These are phyloP conservation scores for Limonomyces culmigenus DNA, from an alignment of 1,284 basidiomycete species.

Conservation along the genomic window DNA sequence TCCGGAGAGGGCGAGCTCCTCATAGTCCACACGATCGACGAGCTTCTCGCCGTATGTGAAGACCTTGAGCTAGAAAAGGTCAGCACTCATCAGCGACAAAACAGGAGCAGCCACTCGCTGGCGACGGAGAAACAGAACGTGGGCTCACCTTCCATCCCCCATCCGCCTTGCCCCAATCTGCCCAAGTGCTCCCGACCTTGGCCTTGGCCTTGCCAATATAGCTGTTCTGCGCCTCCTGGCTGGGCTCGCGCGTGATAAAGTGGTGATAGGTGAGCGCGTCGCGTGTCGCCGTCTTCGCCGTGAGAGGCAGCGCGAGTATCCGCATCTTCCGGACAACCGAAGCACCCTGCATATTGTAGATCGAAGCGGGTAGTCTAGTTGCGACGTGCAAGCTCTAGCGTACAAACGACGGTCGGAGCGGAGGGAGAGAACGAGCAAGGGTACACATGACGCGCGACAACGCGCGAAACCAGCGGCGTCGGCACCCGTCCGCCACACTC, in stretches of 20 bases:
- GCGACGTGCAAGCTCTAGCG: background rate
- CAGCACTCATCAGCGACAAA: background rate
- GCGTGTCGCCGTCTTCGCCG: conserved; percentile 11
- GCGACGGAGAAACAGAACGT: background rate
- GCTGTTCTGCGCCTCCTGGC: conserved; percentile 7
- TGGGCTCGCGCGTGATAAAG: conserved; percentile 19
- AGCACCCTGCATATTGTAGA: conserved; percentile 11
- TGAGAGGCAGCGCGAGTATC: conserved; percentile 29
- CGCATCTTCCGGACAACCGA: conserved; percentile 18
- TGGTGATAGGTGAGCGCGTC: conserved; percentile 23
- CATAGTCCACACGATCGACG: conserved; percentile 56
- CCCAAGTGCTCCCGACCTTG: conserved; percentile 42
- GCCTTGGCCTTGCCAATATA: conserved; percentile 22
- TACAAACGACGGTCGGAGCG: background rate
- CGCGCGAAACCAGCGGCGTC: background rate
- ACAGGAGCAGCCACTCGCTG: background rate
- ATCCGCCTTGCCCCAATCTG: conserved; percentile 44
- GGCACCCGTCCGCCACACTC: background rate
- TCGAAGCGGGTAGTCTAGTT: background rate
- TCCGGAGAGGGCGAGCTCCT: conserved; percentile 53
- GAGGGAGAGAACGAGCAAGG: background rate
- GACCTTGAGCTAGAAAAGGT: conserved; percentile 28
- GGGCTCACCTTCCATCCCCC: conserved; percentile 49
- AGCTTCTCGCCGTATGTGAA: conserved; percentile 48
- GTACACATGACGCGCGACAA: background rate